phyloP scores from a whole-genome alignment of 1,284 basidiomycete genomes.

The Cystobasidiaceae sp. region DNA sequence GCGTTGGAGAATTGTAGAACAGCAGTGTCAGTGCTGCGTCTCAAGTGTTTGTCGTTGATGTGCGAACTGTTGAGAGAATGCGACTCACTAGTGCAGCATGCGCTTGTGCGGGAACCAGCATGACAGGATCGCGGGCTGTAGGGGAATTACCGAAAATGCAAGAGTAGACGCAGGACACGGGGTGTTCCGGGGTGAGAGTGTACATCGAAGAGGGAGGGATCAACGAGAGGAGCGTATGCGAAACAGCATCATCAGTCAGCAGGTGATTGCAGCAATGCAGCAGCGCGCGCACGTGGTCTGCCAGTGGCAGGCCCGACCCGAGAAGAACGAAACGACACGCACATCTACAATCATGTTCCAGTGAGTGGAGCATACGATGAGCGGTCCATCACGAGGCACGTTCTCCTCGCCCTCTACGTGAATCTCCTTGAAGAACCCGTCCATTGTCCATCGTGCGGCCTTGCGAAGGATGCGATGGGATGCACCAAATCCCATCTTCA shows the following conservation, averaged over 20 bases:
- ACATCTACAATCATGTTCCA: conserved; percentile 34
- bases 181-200: too few species aligned
- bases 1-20: neutral
- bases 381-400: conserved; percentile 73
- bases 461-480: conserved; percentile 62
- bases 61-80: too few species aligned
- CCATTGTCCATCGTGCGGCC: conserved; percentile 65
- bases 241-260: too few species aligned
- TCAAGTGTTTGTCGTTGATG: conserved; percentile 40
- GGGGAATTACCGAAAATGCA: too few species aligned
- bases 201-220: too few species aligned
- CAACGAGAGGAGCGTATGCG: too few species aligned
- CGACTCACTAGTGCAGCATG: conserved; percentile 89
- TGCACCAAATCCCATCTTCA: conserved; percentile 47
- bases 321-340: too few species aligned
- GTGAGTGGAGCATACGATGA: conserved; percentile 59
- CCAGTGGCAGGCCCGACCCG: too few species aligned
- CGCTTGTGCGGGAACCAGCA: conserved; percentile 68
- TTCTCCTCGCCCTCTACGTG: conserved; percentile 77
- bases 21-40: neutral
- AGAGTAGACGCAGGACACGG: too few species aligned
- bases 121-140: conserved; percentile 45
- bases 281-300: too few species aligned
- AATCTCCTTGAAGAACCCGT: conserved; percentile 80
- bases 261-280: too few species aligned